A percentile compares a stretch with the other conserved stretches of the same genome.
Conservation (phyloP, 1,139 yeast species). For the Debaryomyces subglobosus region DNA sequence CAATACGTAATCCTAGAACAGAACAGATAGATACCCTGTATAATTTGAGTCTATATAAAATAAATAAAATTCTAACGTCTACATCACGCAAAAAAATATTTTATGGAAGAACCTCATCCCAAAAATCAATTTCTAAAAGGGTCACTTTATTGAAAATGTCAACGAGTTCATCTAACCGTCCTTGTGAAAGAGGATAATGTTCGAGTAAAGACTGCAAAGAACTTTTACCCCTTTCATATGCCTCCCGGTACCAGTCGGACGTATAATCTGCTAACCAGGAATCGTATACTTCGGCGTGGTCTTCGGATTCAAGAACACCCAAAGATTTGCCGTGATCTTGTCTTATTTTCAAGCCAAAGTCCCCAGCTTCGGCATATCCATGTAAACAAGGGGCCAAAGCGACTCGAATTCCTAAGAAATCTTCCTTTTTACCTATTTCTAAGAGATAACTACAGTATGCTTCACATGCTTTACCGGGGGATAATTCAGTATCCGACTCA, state of each 20-base stretch:
- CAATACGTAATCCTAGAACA: not conserved
- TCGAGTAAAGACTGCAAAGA: constrained; percentile 49
- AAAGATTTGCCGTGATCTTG: constrained; percentile 13
- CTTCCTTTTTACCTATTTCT: constrained; percentile 53
- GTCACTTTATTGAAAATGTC: constrained; percentile 63
- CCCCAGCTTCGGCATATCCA: constrained; percentile 66
- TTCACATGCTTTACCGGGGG: constrained; percentile 58
- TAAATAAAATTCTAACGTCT: not conserved
- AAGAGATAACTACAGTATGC: constrained; percentile 64
- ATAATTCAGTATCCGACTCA: constrained; percentile 39
- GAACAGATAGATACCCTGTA: not conserved
- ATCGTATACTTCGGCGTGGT: constrained; percentile 40
- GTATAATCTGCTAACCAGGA: constrained; percentile 67
- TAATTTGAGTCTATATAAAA: not conserved
- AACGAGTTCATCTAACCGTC: constrained; percentile 53
- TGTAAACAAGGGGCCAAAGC: constrained; percentile 78
- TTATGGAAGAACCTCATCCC: constrained; percentile 49
- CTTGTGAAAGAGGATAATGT: constrained; percentile 30
- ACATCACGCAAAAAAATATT: not conserved
- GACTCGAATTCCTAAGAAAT: constrained; percentile 65
- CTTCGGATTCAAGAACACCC: constrained; percentile 13
- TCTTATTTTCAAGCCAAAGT: constrained; percentile 13
- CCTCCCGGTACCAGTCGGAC: constrained; percentile 57
- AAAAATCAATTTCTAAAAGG: constrained; percentile 61
- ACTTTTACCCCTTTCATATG: constrained; percentile 51